Evolutionary conservation across 2,329 filamentous ascomycete species (phyloP).

Genomic region (Cyanodermella asteris): DNA sequence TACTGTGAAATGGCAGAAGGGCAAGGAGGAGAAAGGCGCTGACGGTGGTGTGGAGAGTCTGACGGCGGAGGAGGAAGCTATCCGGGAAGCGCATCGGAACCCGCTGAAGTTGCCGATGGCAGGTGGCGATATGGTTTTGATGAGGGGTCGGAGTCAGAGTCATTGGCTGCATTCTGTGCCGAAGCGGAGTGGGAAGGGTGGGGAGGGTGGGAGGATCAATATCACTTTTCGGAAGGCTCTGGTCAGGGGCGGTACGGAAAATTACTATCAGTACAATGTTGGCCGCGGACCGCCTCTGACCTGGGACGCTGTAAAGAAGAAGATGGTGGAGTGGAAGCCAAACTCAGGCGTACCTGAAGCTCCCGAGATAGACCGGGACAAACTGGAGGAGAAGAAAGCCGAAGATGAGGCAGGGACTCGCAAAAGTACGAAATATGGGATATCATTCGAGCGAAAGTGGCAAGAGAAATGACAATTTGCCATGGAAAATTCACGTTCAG

Average conservation of each 20-base stretch:
- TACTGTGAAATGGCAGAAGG: no score
- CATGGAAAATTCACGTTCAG: no score
- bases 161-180: constrained; percentile 63
- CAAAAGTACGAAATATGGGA: no score
- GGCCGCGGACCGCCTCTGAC: constrained; percentile 44
- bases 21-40: no score
- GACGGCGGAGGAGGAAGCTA: constrained; percentile 27
- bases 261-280: constrained; percentile 71
- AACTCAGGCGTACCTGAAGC: no score
- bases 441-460: no score
- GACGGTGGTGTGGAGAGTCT: no score
- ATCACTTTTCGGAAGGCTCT: constrained; percentile 57
- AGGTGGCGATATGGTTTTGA: constrained; percentile 58
- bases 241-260: constrained; percentile 51
- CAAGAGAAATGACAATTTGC: no score
- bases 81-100: no score
- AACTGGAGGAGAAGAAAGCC: no score
- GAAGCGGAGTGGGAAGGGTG: constrained; percentile 41
- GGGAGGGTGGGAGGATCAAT: constrained; percentile 46
- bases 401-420: no score
- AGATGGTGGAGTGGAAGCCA: constrained; percentile 24
- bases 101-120: constrained; percentile 32
- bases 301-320: constrained; percentile 37
- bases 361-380: no score
- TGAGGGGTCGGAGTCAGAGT: constrained; percentile 52